Evolutionary conservation across 441 rosid species (phyloP).

Genomic region (Euphorbia celastroides): DNA sequence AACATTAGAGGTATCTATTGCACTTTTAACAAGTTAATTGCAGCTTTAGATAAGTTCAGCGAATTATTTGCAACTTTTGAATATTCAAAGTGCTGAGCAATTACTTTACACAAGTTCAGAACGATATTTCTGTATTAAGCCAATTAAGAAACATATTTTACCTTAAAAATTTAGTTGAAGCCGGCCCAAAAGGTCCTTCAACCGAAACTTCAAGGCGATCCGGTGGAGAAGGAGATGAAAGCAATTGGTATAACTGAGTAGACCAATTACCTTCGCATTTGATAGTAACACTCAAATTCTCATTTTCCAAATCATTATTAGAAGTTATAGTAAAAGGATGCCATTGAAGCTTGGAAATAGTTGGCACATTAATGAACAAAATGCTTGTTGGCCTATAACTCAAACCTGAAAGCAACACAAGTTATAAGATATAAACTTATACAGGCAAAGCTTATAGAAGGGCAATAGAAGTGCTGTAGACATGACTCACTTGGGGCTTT

Average conservation of each 20-base stretch:
- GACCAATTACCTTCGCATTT: constrained; percentile 59
- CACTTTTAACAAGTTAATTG: too few relatives aligned
- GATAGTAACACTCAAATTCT: constrained; percentile 40
- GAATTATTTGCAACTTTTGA: too few relatives aligned
- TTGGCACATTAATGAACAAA: constrained; percentile 44
- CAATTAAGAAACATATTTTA: neutral
- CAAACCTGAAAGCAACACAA: constrained; percentile 25
- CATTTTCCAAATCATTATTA: constrained; percentile 38
- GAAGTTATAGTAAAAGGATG: constrained; percentile 60
- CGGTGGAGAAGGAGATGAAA: constrained; percentile 30
- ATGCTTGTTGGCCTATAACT: constrained; percentile 42
- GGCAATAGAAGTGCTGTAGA: neutral
- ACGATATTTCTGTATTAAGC: too few relatives aligned
- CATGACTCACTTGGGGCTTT: constrained; percentile 29
- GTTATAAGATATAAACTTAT: neutral
- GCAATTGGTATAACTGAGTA: constrained; percentile 30
- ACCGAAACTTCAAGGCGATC: constrained; percentile 40
- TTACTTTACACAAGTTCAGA: too few relatives aligned
- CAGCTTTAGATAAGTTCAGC: too few relatives aligned
- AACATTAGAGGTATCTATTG: too few relatives aligned
- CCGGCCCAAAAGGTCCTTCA: constrained; percentile 72
- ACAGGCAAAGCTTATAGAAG: neutral
- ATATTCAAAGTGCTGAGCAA: too few relatives aligned
- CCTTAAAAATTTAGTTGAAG: constrained; percentile 37
- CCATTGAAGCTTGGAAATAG: constrained; percentile 56